A percentile compares a stretch with the other conserved stretches of the same genome.
Evolutionary conservation across 352 stramenopile species (phyloP).

Genomic region (Globisporangium heterothallicum): DNA sequence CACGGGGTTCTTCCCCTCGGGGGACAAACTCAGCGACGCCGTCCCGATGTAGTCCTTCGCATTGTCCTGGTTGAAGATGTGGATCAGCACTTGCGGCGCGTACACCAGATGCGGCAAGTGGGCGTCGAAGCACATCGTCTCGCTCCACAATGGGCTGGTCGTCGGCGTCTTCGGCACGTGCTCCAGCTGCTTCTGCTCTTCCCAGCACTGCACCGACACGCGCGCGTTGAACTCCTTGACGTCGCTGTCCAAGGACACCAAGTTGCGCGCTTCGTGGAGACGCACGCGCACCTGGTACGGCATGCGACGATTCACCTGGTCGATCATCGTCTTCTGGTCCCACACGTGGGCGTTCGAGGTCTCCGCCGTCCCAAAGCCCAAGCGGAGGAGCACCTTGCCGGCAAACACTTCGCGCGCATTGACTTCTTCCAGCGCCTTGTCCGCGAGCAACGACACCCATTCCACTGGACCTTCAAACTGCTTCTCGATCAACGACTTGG

Average conservation of each 20-base stretch:
- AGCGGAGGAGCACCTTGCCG: constrained; percentile 55
- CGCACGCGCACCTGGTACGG: constrained; percentile 76
- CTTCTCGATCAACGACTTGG: constrained; percentile 45
- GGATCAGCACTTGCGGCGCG: constrained; percentile 55
- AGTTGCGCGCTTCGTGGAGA: constrained; percentile 43
- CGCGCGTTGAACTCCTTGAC: constrained; percentile 27
- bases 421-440: constrained; percentile 53
- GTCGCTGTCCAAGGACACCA: constrained; percentile 13
- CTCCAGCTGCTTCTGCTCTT: constrained; percentile 31
- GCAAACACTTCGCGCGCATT: constrained; percentile 46
- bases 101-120: constrained; percentile 52
- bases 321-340: constrained; percentile 51
- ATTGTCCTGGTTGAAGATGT: constrained; percentile 42
- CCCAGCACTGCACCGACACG: constrained; percentile 61
- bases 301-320: constrained; percentile 49
- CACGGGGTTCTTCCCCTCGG: constrained; percentile 16
- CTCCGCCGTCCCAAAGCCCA: constrained; percentile 67
- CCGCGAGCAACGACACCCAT: constrained; percentile 63
- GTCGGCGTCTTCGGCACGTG: constrained; percentile 23
- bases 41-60: constrained; percentile 40
- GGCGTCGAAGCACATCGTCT: constrained; percentile 68
- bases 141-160: constrained; percentile 34
- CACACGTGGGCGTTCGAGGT: constrained; percentile 40
- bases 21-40: constrained; percentile 19
- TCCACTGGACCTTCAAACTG: constrained; percentile 34